phyloP scores from a whole-genome alignment of 176 grass and related monocot genomes.

The Triticum turgidum region DNA sequence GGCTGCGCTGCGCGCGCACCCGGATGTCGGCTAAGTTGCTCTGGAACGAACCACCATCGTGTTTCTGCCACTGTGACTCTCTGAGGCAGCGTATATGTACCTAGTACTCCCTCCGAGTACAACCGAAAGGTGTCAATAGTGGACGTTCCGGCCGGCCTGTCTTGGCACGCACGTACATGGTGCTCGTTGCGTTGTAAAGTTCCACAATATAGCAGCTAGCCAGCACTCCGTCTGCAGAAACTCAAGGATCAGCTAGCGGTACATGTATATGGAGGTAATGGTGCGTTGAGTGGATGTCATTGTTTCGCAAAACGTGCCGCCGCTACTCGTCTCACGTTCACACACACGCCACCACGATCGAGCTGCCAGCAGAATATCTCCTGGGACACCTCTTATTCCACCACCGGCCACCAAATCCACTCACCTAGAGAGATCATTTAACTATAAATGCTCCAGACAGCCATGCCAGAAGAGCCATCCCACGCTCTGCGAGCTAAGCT shows the following conservation, averaged over 20 bases:
- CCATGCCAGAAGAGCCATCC: background rate
- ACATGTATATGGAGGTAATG: background rate
- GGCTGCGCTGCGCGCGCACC: background rate
- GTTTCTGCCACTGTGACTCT: background rate
- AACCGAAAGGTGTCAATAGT: background rate
- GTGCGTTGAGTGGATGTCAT: background rate
- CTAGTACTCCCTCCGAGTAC: too few relatives aligned
- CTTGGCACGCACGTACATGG: background rate
- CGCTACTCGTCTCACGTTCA: background rate
- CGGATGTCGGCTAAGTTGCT: conserved; percentile 39
- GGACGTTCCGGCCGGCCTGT: background rate
- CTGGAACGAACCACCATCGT: conserved; percentile 7
- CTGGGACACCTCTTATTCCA: background rate
- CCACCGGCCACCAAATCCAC: background rate
- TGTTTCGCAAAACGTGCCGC: conserved; percentile 4
- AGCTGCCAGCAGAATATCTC: conserved; percentile 25
- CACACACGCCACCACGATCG: background rate
- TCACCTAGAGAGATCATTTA: background rate
- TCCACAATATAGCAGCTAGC: background rate
- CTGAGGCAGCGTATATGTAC: background rate
- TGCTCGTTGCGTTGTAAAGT: conserved; percentile 34
- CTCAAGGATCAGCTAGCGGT: background rate
- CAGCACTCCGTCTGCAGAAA: background rate
- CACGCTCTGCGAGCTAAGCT: background rate
- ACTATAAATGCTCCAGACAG: conserved; percentile 25